Evolutionary conservation across 2,329 filamentous ascomycete genomes (phyloP).

Genomic region (Cladorrhinum sp.): DNA sequence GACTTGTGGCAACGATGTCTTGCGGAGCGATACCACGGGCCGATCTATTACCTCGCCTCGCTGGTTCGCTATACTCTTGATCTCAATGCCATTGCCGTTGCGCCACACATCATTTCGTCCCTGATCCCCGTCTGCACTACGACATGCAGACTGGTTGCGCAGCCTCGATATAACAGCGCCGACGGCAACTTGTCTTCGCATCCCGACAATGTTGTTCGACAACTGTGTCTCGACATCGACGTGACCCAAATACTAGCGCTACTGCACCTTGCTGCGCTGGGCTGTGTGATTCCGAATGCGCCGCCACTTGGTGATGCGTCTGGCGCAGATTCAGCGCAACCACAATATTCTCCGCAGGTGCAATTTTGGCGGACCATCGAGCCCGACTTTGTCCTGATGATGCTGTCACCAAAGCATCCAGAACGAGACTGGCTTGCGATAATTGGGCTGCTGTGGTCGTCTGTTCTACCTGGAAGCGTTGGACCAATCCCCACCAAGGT

Average conservation of each 20-base stretch:
- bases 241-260: slow-evolving; percentile 62
- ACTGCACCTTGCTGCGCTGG: slow-evolving; percentile 60
- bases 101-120: slow-evolving; percentile 55
- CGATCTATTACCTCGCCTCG: slow-evolving; percentile 63
- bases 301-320: slow-evolving; percentile 22
- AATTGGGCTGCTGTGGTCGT: slow-evolving; percentile 64
- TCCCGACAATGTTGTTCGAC: slow-evolving; percentile 41
- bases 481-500: slow-evolving; percentile 57
- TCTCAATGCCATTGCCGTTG: slow-evolving; percentile 56
- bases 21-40: slow-evolving; percentile 59
- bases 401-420: slow-evolving; percentile 65
- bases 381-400: slow-evolving; percentile 62
- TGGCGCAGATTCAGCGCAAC: slow-evolving; percentile 13
- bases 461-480: slow-evolving; percentile 60
- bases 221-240: slow-evolving; percentile 55
- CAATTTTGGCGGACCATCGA: slow-evolving; percentile 68
- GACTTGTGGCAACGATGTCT: slow-evolving; percentile 67
- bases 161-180: slow-evolving; percentile 51
- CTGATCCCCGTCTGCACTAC: slow-evolving; percentile 55
- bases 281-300: slow-evolving; percentile 46
- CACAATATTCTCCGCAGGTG: slow-evolving; percentile 31
- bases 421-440: slow-evolving; percentile 60
- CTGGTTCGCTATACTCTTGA: slow-evolving; percentile 63
- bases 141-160: slow-evolving; percentile 58
- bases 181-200: slow-evolving; percentile 47